These are phyloP conservation scores for Penicillium crystallinum DNA, from an alignment of 495 filamentous ascomycete genomes.

Conservation along the genomic window DNA sequence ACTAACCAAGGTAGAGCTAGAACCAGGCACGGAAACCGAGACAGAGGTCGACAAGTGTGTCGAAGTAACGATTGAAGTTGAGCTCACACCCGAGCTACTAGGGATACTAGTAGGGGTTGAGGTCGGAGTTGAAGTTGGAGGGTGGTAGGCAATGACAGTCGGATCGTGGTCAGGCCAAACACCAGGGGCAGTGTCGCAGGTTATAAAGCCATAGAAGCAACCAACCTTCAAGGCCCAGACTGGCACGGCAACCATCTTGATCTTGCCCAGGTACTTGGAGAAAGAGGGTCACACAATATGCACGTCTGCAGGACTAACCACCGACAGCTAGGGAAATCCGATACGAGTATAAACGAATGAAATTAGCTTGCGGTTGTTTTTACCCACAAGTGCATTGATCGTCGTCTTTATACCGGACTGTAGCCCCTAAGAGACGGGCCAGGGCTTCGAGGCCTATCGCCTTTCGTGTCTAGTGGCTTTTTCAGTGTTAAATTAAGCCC, in stretches of 20 bases:
- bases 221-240: conserved; percentile 23
- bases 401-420: conserved; percentile 10
- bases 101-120: conserved; percentile 9
- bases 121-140: conserved; percentile 12
- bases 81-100: conserved; percentile 1
- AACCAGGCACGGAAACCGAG: conserved; percentile 2
- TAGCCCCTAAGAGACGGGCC: background rate
- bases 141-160: conserved; percentile 20
- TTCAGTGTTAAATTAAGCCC: conserved; percentile 1
- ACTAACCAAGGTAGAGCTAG: conserved; percentile 11
- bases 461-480: conserved; percentile 6
- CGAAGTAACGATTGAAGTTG: conserved; percentile 12
- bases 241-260: conserved; percentile 28
- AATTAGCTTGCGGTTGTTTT: conserved; percentile 8
- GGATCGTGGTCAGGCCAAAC: conserved; percentile 25
- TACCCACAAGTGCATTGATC: conserved; percentile 7
- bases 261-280: conserved; percentile 11
- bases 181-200: conserved; percentile 34
- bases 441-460: conserved; percentile 10
- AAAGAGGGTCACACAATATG: conserved; percentile 17
- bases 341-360: conserved; percentile 3
- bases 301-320: conserved; percentile 23
- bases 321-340: conserved; percentile 14
- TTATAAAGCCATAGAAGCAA: conserved; percentile 38
- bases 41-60: conserved; percentile 4